These are phyloP conservation scores for Microcyclosporella mali DNA, from an alignment of 2,329 filamentous ascomycete genomes.

Conservation along the genomic window DNA sequence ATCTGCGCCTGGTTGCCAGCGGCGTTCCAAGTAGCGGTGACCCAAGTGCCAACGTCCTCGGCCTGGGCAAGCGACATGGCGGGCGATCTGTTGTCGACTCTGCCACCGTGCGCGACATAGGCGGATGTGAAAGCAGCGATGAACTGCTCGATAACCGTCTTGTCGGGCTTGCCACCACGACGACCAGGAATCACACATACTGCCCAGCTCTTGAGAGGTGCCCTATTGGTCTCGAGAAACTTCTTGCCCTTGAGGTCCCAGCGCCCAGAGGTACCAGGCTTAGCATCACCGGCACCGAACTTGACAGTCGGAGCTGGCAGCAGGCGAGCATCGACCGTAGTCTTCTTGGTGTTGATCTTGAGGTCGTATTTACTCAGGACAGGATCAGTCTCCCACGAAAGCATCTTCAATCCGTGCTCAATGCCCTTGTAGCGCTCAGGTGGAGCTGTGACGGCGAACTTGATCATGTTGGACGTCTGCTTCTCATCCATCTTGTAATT, in stretches of 20 bases:
- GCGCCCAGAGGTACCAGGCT: constrained; percentile 63
- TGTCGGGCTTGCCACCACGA: constrained; percentile 40
- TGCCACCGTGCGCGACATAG: constrained; percentile 58
- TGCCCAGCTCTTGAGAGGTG: constrained; percentile 63
- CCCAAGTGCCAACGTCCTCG: constrained; percentile 26
- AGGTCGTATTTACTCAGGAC: constrained; percentile 70
- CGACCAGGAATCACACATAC: constrained; percentile 60
- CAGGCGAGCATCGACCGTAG: constrained; percentile 60
- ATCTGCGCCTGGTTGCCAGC: constrained; percentile 49
- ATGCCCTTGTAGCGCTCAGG: constrained; percentile 62
- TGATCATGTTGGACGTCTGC: constrained; percentile 84
- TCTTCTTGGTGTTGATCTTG: constrained; percentile 58
- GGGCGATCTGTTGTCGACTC: constrained; percentile 44
- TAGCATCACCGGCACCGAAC: constrained; percentile 51
- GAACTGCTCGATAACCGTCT: constrained; percentile 46
- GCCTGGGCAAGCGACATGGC: constrained; percentile 34
- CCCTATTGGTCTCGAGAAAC: constrained; percentile 61
- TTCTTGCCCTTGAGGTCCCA: constrained; percentile 84
- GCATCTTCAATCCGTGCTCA: constrained; percentile 57
- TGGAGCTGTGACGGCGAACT: constrained; percentile 78
- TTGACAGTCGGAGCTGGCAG: constrained; percentile 65
- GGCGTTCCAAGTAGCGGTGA: constrained; percentile 45
- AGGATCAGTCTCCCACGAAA: constrained; percentile 63
- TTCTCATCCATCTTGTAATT: constrained; percentile 52
- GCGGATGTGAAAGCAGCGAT: constrained; percentile 55